phyloP scores from a whole-genome alignment of 2,329 filamentous ascomycete species.

The Madurella fahalii region DNA sequence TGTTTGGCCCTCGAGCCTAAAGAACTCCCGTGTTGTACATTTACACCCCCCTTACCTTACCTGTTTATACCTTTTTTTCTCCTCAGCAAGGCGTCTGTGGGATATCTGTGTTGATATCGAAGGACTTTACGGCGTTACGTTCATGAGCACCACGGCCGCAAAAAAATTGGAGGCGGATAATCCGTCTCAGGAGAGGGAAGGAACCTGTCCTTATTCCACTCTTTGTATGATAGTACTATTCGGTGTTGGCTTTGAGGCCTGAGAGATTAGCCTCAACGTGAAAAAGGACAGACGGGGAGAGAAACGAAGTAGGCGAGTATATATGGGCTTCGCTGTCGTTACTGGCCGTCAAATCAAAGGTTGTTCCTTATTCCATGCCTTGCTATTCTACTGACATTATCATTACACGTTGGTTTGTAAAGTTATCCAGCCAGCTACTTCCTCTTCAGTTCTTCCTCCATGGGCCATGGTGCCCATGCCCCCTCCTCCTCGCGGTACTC shows the following conservation, averaged over 20 bases:
- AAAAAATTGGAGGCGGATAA: neutral
- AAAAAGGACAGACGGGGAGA: neutral
- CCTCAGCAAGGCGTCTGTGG: constrained; percentile 13
- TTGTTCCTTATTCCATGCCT: neutral
- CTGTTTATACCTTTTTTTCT: constrained; percentile 11
- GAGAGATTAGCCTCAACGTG: neutral
- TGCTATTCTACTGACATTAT: neutral
- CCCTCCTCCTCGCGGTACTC: constrained; percentile 12
- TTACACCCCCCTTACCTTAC: constrained; percentile 5
- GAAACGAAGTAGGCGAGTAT: neutral
- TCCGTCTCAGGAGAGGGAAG: neutral
- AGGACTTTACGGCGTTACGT: constrained; percentile 8
- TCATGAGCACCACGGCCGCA: constrained; percentile 9
- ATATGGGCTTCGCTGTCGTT: neutral
- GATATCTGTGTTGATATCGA: constrained; percentile 13
- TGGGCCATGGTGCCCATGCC: neutral
- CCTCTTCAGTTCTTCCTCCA: constrained; percentile 1
- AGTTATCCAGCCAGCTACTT: neutral
- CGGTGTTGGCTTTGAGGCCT: neutral
- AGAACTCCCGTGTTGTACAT: constrained; percentile 17
- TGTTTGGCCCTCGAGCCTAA: neutral
- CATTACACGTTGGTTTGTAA: neutral
- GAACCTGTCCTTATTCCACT: neutral
- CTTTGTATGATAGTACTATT: neutral
- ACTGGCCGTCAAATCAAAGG: neutral